phyloP scores from a whole-genome alignment of 2,329 filamentous ascomycete genomes.

The Sclerotinia minor region DNA sequence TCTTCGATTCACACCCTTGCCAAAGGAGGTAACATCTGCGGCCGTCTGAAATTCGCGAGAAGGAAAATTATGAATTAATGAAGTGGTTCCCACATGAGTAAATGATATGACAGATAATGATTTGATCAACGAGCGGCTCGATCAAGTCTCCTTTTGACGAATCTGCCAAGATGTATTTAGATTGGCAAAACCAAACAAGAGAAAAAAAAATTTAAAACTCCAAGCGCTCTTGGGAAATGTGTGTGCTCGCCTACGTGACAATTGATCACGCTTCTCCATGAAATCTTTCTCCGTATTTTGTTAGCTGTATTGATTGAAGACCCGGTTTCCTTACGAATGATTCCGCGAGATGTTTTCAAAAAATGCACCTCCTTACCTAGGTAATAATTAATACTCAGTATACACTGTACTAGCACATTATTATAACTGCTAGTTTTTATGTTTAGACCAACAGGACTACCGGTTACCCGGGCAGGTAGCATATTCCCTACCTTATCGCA shows the following conservation, averaged over 20 bases:
- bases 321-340: background rate
- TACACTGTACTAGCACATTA: background rate
- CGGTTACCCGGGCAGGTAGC: background rate
- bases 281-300: too few species aligned
- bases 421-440: too few species aligned
- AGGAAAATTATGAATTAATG: constrained; percentile 5
- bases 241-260: background rate
- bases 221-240: background rate
- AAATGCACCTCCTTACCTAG: background rate
- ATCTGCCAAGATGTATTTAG: background rate
- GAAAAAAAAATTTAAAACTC: background rate
- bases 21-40: constrained; percentile 51
- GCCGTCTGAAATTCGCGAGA: constrained; percentile 28
- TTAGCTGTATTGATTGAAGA: background rate
- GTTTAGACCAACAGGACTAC: background rate
- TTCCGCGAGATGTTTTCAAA: background rate
- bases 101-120: constrained; percentile 4
- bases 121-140: background rate
- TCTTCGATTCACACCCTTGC: constrained; percentile 69
- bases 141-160: background rate
- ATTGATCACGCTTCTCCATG: background rate
- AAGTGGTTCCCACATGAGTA: background rate
- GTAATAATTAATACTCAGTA: too few species aligned
- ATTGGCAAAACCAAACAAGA: background rate
- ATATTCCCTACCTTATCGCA: background rate